Percentiles rank a stretch among this genome's conserved stretches.
phyloP scores from a whole-genome alignment of 495 filamentous ascomycete genomes.

The Aspergillus kassunensis region DNA sequence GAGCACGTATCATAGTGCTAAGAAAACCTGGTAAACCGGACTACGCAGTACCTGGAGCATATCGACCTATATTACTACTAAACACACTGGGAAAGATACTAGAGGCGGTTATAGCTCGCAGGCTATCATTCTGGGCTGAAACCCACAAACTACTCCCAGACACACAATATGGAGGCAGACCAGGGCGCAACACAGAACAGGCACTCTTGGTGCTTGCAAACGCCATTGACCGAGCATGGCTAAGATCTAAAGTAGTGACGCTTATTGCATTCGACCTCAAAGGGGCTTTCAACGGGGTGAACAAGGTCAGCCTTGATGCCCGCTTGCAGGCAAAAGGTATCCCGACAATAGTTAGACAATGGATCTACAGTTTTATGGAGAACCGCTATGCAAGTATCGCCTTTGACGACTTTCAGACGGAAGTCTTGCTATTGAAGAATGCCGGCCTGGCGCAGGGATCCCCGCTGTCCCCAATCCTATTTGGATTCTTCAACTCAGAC shows the following conservation, averaged over 20 bases:
- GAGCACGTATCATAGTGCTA: no score
- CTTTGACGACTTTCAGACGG: slow-evolving; percentile 23
- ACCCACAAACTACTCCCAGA: slow-evolving; percentile 21
- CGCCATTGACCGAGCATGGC: slow-evolving; percentile 25
- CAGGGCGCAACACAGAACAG: slow-evolving; percentile 20
- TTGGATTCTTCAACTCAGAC: slow-evolving; percentile 26
- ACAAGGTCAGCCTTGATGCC: slow-evolving; percentile 19
- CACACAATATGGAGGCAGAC: slow-evolving; percentile 24
- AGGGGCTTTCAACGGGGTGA: slow-evolving; percentile 29
- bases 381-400: slow-evolving; percentile 19
- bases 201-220: slow-evolving; percentile 22
- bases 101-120: no score
- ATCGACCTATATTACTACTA: no score
- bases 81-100: no score
- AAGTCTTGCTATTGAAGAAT: slow-evolving; percentile 12
- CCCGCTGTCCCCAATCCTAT: slow-evolving; percentile 25
- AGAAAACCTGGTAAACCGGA: no score
- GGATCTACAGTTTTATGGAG: slow-evolving; percentile 25
- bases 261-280: slow-evolving; percentile 27
- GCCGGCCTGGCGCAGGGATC: slow-evolving; percentile 27
- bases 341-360: slow-evolving; percentile 14
- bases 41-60: no score
- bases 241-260: slow-evolving; percentile 15
- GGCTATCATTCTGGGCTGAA: slow-evolving; percentile 20
- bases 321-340: slow-evolving; percentile 20